Base-by-base conservation (phyloP, 1,284 basidiomycete genomes). In the Naganishia albida region DNA sequence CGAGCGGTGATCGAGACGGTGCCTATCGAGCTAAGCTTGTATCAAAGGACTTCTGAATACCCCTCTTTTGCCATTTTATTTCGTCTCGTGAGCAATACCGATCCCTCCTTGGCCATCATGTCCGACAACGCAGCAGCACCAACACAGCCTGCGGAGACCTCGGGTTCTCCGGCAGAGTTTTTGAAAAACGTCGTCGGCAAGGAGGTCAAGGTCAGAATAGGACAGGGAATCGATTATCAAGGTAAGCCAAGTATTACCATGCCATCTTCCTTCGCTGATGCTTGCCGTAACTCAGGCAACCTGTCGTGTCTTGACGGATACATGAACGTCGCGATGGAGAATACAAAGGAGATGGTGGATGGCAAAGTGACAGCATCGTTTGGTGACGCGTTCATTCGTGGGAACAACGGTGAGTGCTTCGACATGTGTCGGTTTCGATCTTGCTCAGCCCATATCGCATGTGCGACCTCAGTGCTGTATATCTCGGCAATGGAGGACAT, bases 281-380 rank as follows among this genome's bases (percentile, higher is more conserved):
- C n/a, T 44, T 20, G 15, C 20, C 34, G 23, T 50, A 34, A n/a
- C 2, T 26, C 42, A 97, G 94, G 94, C 43, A 84, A 93, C 1
- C 82, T 99, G n/a, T 94, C 92, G 7, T 98, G 96, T 77, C 84
- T 99, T 25, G 96, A 99, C 78, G 96, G 94, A 0, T 93, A 93
- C 78, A 93, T 99, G 96, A 99, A 99, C 81, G 97, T 99, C 64
- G 95, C 93, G 3, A 82, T 99, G 52, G 95, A 99, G 80, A 89
- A 97, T 77, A 97, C 94, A 1, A 90, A 94, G 78, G 95, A 99
- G 80, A 88, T 91, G 78, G 91, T 96, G 15, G 89, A 90, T 71
- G 94, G 93, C 12, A 77, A 82, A 39, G 84, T 90, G 62, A 94
- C 91, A 44, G 95, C 93, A 75, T 84, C 84, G 68, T 97, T 94